Conservation (phyloP, 768 basidiomycete species). For the Mycena rebaudengoi region DNA sequence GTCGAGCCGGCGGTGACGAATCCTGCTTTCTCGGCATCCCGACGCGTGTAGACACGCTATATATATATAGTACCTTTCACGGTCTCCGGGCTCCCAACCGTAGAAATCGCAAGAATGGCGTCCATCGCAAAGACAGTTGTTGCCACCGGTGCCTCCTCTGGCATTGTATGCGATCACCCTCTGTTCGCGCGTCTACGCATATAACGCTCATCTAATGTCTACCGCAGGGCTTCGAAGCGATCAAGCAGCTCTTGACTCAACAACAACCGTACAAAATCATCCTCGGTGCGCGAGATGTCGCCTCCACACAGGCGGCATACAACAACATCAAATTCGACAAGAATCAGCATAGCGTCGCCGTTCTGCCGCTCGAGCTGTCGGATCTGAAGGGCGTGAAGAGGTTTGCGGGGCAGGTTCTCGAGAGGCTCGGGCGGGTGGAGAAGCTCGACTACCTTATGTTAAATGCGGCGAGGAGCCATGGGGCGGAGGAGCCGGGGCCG, state of each 20-base stretch:
- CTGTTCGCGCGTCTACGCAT: no score
- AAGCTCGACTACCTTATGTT: conserved; percentile 15
- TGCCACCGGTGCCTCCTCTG: conserved; percentile 22
- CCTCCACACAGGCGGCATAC: conserved; percentile 3
- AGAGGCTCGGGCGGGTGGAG: neutral
- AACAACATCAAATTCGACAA: neutral
- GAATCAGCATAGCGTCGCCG: neutral
- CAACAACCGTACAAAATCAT: conserved; percentile 13
- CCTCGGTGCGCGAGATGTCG: conserved; percentile 21
- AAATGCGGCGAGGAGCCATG: conserved; percentile 12
- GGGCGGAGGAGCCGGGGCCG: neutral
- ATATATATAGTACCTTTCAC: no score
- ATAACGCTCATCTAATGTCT: neutral
- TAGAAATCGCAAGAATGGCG: no score
- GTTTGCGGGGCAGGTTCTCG: conserved; percentile 16
- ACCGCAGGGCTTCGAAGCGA: conserved; percentile 16
- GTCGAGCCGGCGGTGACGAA: no score
- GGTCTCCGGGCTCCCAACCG: no score
- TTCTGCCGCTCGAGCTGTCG: conserved; percentile 20
- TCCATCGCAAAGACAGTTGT: conserved; percentile 18
- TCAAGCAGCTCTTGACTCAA: conserved; percentile 21
- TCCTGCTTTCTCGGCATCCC: no score
- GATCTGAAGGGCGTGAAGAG: conserved; percentile 14
- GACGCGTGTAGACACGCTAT: no score
- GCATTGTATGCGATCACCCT: neutral